Base-by-base conservation (phyloP, 2,329 filamentous ascomycete genomes). In the Tolypocladium inflatum region DNA sequence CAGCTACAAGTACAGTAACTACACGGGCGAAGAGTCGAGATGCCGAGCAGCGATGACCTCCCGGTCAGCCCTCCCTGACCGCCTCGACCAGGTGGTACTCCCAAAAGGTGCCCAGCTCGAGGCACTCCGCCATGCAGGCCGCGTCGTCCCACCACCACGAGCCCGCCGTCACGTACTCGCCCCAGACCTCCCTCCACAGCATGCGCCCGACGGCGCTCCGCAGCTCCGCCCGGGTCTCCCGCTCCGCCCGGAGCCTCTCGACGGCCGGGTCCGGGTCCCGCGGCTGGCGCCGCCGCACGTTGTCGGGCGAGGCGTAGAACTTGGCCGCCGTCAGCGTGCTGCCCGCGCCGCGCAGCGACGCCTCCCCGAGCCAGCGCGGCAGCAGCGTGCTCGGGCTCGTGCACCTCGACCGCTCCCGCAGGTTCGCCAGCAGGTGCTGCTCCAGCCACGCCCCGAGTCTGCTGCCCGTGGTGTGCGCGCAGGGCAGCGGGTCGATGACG, bases 131-230 rank as follows among this genome's bases (percentile, higher is more conserved):
- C 2, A 83, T 69, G 58, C 81, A 82, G 1, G 69, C 74, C 15
- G 73, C 68, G 38, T 85, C 79, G 48, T 86, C 81, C 83, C 83
- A 86, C 84, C 84, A 87, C 82, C 82, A 85, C 50, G 66, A 71
- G 6, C 76, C 68, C 0, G 74, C 75, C 3, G 73, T 75, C 10
- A 84, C 76, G 59, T 76, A 79, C 3, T 67, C 65, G 0, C 83
- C 83, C 84, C 83, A 87, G 15, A 83, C 76, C 63, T 85, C 79
- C 64, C 77, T 76, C 84, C 84, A 87, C 21, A 87, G 70, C 73
- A 82, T 78, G 41, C 81, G 76, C 0, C 81, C 82, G 1, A 82
- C 74, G 2, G 79, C 67, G 58, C 75, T 80, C 58, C 78, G 77
- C 4, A 86, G 72, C 64, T 84, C 76, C 2, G 70, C 73, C 61